Conservation (phyloP, 2,329 filamentous ascomycete genomes). For the Colletotrichum chrysophilum region DNA sequence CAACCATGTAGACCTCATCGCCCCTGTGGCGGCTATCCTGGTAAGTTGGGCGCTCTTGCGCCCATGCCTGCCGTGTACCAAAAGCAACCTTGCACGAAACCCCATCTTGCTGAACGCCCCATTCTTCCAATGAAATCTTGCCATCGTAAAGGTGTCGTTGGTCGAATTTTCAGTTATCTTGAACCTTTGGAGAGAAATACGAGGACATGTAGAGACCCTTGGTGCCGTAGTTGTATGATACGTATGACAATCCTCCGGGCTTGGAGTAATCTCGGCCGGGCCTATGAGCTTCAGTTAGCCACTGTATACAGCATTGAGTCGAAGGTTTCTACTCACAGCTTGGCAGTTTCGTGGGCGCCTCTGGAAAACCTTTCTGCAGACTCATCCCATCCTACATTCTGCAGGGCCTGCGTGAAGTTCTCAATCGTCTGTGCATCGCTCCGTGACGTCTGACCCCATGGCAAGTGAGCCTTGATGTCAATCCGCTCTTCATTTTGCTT, state of each 20-base stretch:
- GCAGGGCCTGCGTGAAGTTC: constrained; percentile 1
- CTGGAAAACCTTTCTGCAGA: not conserved
- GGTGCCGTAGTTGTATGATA: not conserved
- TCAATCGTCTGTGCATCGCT: constrained; percentile 9
- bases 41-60: not conserved
- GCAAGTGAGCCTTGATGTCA: constrained; percentile 8
- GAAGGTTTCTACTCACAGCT: not conserved
- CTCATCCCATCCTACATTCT: not conserved
- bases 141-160: too few relatives aligned
- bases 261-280: constrained; percentile 3
- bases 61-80: not conserved
- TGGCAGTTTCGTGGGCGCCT: not conserved
- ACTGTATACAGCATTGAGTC: too few relatives aligned
- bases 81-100: not conserved
- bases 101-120: not conserved
- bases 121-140: not conserved
- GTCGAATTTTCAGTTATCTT: not conserved
- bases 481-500: constrained; percentile 20
- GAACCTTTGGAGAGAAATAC: constrained; percentile 1
- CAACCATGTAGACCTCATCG: accelerated
- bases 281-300: not conserved
- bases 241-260: not conserved
- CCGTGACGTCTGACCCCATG: constrained; percentile 6
- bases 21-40: not conserved
- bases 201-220: constrained; percentile 13